A percentile compares a stretch with the other conserved stretches of the same genome.
Evolutionary conservation across 2,329 filamentous ascomycete genomes (phyloP).

Genomic region (Plenodomus biglobosus): DNA sequence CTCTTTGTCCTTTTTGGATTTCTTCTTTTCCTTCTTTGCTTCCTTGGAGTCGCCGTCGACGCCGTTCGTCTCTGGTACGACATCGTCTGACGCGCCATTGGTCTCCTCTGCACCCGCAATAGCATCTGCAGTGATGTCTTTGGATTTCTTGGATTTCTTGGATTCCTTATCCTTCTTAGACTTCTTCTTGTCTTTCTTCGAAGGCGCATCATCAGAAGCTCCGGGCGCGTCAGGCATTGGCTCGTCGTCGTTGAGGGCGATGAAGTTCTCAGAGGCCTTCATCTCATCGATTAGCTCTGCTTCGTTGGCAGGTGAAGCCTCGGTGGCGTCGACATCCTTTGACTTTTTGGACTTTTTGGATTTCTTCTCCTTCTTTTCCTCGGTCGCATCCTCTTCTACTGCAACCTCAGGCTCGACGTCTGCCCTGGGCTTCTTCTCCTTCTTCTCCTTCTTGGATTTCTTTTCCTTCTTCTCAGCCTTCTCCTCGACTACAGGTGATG

Average conservation of each 20-base stretch:
- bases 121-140: conserved; percentile 8
- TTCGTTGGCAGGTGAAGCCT: conserved; percentile 11
- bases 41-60: conserved; percentile 20
- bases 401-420: conserved; percentile 3
- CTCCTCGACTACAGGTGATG: conserved; percentile 13
- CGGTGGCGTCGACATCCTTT: conserved; percentile 17
- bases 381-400: conserved; percentile 9
- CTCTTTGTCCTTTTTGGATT: conserved; percentile 32
- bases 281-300: conserved; percentile 15
- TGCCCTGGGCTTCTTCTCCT: conserved; percentile 24
- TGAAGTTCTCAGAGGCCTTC: conserved; percentile 18
- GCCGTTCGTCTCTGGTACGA: conserved; percentile 10
- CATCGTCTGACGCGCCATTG: conserved; percentile 14
- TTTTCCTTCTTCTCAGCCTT: conserved; percentile 22
- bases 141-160: conserved; percentile 25
- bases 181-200: conserved; percentile 27
- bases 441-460: conserved; percentile 23
- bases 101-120: conserved; percentile 8
- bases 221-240: conserved; percentile 23
- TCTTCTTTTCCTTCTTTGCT: conserved; percentile 26
- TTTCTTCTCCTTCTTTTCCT: conserved; percentile 16
- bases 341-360: conserved; percentile 28
- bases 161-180: conserved; percentile 22
- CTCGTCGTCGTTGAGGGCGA: conserved; percentile 18
- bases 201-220: conserved; percentile 6